Base-by-base conservation (phyloP, 2,329 filamentous ascomycete species). In the Alternaria ethzedia region DNA sequence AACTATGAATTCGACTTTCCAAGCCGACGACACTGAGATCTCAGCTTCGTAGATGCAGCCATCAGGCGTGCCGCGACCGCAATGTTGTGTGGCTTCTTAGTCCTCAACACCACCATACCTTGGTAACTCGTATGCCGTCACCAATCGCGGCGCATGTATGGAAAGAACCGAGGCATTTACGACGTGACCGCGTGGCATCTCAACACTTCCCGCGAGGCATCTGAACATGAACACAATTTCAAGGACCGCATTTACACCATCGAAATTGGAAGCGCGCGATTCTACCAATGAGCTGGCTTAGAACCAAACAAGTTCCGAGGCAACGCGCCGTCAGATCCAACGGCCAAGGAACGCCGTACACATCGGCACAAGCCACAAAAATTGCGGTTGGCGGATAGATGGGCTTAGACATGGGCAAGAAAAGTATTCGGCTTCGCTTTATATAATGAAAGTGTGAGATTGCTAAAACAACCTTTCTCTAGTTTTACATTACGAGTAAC, bases 241-340 rank as follows among this genome's bases (percentile, higher is more conserved):
- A 66, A 43, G 45, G 56, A 36, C 25, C 25, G 11, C n/a, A 23
- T 25, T 26, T n/a, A 13, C 17, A 15, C 26, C 8, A 23, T 23
- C 50, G 26, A 20, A 11, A 43, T 51, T 51, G 41, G 41, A 41
- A 21, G 30, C 23, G 13, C 32, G 5, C 17, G 26, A 17, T 25
- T 12, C 26, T 54, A 11, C 61, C 61, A 64, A 64, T 64, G 28
- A 46, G 41, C 44, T 49, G 13, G 20, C 21, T 6, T 20, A 17
- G 20, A 12, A 28, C 61, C 44, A 50, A 56, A 50, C 15, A 52
- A 20, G 57, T 61, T 66, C 64, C 45, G 64, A 64, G 61, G 64
- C 49, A 59, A 41, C 12, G 28, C 15, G 21, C n/a, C 47, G 15
- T 25, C 50, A 51, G 26, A 30, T 23, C 45, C 21, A 26, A 50